Evolutionary conservation across 805 yeast species (phyloP).

Genomic region (Cyberlindnera mycetangii): DNA sequence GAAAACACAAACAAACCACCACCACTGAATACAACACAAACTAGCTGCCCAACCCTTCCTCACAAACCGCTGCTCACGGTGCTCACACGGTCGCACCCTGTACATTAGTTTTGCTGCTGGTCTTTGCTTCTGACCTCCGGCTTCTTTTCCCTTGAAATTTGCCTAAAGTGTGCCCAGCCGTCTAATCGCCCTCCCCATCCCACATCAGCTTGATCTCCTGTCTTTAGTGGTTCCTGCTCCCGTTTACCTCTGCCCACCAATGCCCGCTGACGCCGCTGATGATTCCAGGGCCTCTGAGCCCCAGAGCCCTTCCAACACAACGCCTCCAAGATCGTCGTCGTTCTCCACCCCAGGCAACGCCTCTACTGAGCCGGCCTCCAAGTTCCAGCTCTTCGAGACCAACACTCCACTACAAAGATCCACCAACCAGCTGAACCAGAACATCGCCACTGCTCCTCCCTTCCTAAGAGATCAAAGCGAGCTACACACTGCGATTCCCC

Average conservation of each 20-base stretch:
- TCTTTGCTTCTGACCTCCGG: background rate
- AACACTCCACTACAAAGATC: conserved; percentile 27
- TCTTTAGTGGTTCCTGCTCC: background rate
- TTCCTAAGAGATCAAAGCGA: conserved; percentile 20
- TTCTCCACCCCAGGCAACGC: conserved; percentile 17
- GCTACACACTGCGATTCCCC: conserved; percentile 11
- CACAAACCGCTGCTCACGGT: background rate
- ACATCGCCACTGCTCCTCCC: conserved; percentile 27
- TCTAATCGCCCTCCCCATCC: too few species aligned
- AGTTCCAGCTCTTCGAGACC: conserved; percentile 21
- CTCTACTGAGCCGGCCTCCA: conserved; percentile 13
- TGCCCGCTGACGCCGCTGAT: conserved; percentile 19
- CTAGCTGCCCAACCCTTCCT: background rate
- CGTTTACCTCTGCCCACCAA: too few species aligned
- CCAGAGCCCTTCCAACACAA: conserved; percentile 15
- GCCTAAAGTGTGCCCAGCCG: background rate
- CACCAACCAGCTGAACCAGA: conserved; percentile 18
- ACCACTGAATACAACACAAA: background rate
- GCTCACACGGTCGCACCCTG: background rate
- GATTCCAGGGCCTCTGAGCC: conserved; percentile 14
- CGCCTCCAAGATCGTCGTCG: conserved; percentile 20
- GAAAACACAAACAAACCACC: background rate
- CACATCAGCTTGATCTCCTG: background rate
- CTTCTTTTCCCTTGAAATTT: background rate
- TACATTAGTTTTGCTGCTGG: conserved; percentile 1